phyloP scores from a whole-genome alignment of 2,329 filamentous ascomycete species.

The Sphaerulina populicola region DNA sequence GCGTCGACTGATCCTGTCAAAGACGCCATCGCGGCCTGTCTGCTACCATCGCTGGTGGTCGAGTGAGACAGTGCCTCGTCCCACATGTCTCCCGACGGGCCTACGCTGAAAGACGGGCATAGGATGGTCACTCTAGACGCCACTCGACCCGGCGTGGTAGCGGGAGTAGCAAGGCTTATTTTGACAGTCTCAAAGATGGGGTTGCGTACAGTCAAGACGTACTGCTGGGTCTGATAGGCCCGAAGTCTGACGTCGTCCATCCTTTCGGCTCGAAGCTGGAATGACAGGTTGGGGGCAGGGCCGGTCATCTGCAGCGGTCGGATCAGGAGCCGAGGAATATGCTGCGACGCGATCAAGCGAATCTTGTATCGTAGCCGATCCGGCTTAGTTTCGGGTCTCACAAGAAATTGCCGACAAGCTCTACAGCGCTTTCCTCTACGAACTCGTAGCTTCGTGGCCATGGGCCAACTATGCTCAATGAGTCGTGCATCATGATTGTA shows the following conservation, averaged over 20 bases:
- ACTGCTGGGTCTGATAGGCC: slow-evolving; percentile 55
- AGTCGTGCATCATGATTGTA: slow-evolving; percentile 51
- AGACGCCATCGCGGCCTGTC: slow-evolving; percentile 29
- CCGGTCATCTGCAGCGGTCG: slow-evolving; percentile 43
- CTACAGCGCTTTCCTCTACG: slow-evolving; percentile 92
- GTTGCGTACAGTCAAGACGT: slow-evolving; percentile 83
- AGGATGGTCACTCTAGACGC: slow-evolving; percentile 78
- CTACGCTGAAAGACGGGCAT: slow-evolving; percentile 88
- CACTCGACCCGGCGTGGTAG: slow-evolving; percentile 67
- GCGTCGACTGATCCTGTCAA: slow-evolving; percentile 37
- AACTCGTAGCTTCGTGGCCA: slow-evolving; percentile 74
- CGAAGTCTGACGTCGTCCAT: slow-evolving; percentile 18
- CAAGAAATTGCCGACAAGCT: slow-evolving; percentile 86
- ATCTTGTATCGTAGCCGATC: slow-evolving; percentile 81
- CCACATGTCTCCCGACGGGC: slow-evolving; percentile 79
- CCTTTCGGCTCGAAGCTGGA: slow-evolving; percentile 21
- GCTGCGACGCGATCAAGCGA: slow-evolving; percentile 71
- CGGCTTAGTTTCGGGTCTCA: slow-evolving; percentile 87
- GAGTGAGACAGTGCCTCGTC: slow-evolving; percentile 69
- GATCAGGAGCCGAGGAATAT: slow-evolving; percentile 75
- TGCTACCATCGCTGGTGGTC: slow-evolving; percentile 22
- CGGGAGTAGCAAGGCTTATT: slow-evolving; percentile 78
- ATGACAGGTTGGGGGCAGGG: slow-evolving; percentile 20
- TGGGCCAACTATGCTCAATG: slow-evolving; percentile 65
- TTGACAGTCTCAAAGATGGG: slow-evolving; percentile 86